Conservation (phyloP, 345 rosid genomes). For the Draba incana region DNA sequence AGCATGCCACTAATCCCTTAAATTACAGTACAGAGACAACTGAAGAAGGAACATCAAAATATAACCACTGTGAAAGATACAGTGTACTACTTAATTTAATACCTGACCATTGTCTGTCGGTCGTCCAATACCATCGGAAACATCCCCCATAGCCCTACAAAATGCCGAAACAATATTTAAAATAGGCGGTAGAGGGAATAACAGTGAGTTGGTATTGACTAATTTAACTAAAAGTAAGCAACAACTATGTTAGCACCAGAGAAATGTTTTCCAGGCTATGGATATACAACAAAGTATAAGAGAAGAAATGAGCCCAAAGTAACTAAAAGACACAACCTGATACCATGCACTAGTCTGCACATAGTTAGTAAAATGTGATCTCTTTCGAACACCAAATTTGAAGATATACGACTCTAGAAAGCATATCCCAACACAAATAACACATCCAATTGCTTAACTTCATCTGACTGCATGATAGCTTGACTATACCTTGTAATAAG, state of each 20-base stretch:
- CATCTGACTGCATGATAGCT: not conserved
- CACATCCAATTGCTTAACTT: slow-evolving; percentile 2
- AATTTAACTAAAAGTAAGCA: slow-evolving; percentile 6
- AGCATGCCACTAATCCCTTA: slow-evolving; percentile 2
- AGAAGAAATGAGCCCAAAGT: not conserved
- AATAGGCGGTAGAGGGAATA: slow-evolving; percentile 3
- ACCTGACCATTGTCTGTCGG: slow-evolving; percentile 98
- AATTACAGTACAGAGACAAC: not conserved
- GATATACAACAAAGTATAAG: not conserved
- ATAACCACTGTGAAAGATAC: slow-evolving; percentile 7
- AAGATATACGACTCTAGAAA: not conserved
- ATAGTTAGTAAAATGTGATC: not conserved
- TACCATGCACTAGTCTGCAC: not conserved
- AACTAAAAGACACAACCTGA: not conserved
- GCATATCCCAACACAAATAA: not conserved
- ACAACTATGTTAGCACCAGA: slow-evolving; percentile 6
- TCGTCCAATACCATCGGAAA: slow-evolving; percentile 88
- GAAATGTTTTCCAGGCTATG: not conserved
- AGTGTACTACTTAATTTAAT: slow-evolving; percentile 25
- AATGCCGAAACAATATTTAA: not conserved
- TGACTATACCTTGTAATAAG: slow-evolving; percentile 73
- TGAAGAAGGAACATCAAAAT: not conserved
- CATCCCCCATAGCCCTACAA: slow-evolving; percentile 93
- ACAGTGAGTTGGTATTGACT: slow-evolving; percentile 3
- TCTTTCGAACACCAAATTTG: slow-evolving; percentile 16